Conservation (phyloP, 495 filamentous ascomycete species). For the Neurospora sp. region DNA sequence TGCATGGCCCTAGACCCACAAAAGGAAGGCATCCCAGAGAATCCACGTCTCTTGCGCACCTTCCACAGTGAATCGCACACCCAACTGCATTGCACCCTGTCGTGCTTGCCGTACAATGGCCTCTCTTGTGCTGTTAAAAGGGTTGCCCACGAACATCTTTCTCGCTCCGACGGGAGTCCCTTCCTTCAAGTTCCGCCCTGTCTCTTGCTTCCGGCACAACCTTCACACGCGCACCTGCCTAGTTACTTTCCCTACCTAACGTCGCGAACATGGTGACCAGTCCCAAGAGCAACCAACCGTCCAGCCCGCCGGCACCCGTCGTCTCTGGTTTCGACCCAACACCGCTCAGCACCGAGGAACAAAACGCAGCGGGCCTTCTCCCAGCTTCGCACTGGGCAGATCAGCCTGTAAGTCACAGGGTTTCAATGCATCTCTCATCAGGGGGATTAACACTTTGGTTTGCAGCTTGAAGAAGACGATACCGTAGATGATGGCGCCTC, state of each 20-base stretch:
- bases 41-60: background rate
- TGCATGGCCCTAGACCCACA: background rate
- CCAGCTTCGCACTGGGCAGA: background rate
- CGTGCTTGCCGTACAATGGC: background rate
- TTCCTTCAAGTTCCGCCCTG: background rate
- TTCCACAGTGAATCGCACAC: background rate
- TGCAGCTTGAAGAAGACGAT: background rate
- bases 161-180: background rate
- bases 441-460: background rate
- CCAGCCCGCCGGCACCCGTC: background rate
- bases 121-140: background rate
- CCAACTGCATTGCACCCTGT: background rate
- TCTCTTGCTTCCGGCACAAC: background rate
- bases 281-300: background rate
- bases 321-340: background rate
- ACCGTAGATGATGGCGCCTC: background rate
- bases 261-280: background rate
- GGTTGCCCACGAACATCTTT: background rate
- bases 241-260: background rate
- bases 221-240: background rate
- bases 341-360: background rate
- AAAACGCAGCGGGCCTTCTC: background rate
- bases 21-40: background rate
- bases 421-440: background rate
- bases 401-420: background rate